Base-by-base conservation (phyloP, 2,329 filamentous ascomycete genomes). In the Cladosporium sp. region DNA sequence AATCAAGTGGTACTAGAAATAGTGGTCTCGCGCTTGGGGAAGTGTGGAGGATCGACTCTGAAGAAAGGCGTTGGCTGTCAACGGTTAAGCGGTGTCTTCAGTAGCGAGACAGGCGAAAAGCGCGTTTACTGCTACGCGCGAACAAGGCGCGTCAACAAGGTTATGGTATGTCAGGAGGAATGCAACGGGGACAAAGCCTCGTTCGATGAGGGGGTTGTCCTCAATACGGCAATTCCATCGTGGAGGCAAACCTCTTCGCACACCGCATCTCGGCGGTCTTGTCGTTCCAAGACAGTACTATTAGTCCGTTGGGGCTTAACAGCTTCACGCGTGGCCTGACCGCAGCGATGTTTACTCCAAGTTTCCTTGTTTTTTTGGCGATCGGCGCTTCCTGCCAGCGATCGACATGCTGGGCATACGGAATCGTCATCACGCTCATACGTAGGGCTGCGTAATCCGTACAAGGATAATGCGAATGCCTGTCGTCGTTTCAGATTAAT, bases 1-100 rank as follows among this genome's bases (percentile, higher is more conserved):
- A 36, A 54, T 23, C 60, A 63, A 28, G n/a, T 26, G 39, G 30
- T 36, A 21, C 23, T 30, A 61, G 34, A 28, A 34, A 21, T 25
- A 21, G 39, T 25, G 14, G 14, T 28, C 36, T 58, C 21, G 56
- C 23, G 36, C 56, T 58, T 56, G 48, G 60, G 34, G 60, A 63
- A 56, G 60, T 56, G 60, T 54, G 60, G 60, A 63, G 60, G 60
- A 62, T 62, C 59, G 59, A 39, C 59, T 32, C 60, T 63, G 60
- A 63, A 63, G 60, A 62, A 51, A n/a, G 36, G 59, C 60, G 60
- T 63, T 63, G 49, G 34, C 30, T 18, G 21, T 16, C 18, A 39
- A 62, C 59, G 46, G 46, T 62, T 43, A 36, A 14, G 13, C 21
- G 54, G n/a, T 53, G n/a, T 49, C 36, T 53, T 39, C 25, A 36